phyloP scores from a whole-genome alignment of 306 rosid species.

The Sechiopsis laciniata region DNA sequence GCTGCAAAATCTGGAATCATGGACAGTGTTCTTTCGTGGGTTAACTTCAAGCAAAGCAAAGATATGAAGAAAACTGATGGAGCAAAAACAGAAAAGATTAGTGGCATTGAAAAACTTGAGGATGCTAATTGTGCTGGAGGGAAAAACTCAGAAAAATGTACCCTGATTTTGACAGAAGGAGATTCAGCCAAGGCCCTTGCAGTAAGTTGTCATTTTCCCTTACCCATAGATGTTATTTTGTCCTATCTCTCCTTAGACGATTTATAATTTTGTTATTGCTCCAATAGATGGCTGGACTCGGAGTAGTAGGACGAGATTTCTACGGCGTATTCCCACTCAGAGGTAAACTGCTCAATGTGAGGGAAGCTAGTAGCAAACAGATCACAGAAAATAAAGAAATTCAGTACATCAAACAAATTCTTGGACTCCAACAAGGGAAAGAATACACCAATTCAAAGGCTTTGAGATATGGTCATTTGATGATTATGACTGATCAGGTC shows the following conservation, averaged over 20 bases:
- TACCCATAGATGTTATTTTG: background rate
- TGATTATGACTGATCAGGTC: slow-evolving; percentile 99
- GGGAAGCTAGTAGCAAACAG: slow-evolving; percentile 87
- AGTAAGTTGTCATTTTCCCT: slow-evolving; percentile 37
- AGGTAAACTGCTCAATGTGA: slow-evolving; percentile 85
- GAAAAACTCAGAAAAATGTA: slow-evolving; percentile 73
- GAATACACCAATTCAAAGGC: slow-evolving; percentile 58
- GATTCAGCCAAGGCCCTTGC: slow-evolving; percentile 99
- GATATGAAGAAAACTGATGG: slow-evolving; percentile 93
- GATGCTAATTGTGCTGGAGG: slow-evolving; percentile 97
- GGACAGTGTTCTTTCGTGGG: slow-evolving; percentile 91
- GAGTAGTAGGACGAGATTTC: slow-evolving; percentile 80
- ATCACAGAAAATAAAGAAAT: slow-evolving; percentile 78
- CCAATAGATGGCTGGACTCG: slow-evolving; percentile 87
- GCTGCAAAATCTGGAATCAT: slow-evolving; percentile 76
- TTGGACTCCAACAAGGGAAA: slow-evolving; percentile 88
- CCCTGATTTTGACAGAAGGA: slow-evolving; percentile 92
- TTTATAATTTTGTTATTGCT: background rate
- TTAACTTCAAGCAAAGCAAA: slow-evolving; percentile 75
- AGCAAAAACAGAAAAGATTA: slow-evolving; percentile 74
- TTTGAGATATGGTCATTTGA: slow-evolving; percentile 87
- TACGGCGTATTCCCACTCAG: slow-evolving; percentile 93
- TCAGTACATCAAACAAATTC: slow-evolving; percentile 79
- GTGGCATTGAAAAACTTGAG: slow-evolving; percentile 74
- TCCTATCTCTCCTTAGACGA: background rate